A percentile compares a stretch with the other conserved stretches of the same genome.
These are phyloP conservation scores for Lepidium campestre DNA, from an alignment of 441 rosid species.

Conservation along the genomic window DNA sequence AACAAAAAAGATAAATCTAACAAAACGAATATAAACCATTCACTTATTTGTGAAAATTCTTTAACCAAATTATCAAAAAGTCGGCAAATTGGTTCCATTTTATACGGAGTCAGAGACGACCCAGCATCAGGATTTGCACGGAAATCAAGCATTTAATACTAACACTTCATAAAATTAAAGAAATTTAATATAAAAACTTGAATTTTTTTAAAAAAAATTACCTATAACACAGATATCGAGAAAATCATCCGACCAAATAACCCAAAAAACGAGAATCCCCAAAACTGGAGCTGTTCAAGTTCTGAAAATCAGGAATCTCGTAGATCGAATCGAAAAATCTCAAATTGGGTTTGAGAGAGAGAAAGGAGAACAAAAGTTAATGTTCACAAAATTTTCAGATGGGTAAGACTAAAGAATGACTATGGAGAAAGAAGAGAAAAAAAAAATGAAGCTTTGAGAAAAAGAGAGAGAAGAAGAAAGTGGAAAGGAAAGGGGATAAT, in stretches of 20 bases:
- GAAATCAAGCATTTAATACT: not conserved
- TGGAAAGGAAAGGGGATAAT: slow-evolving; percentile 14
- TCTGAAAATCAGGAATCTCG: slow-evolving; percentile 23
- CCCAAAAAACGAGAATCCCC: not conserved
- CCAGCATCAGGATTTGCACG: slow-evolving; percentile 5
- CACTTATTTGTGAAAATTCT: not conserved
- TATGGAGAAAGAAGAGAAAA: not conserved
- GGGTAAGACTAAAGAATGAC: slow-evolving; percentile 25
- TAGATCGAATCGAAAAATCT: slow-evolving; percentile 32
- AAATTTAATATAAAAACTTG: not conserved
- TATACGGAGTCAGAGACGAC: slow-evolving; percentile 19
- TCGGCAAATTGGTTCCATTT: slow-evolving; percentile 21
- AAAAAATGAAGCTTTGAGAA: not conserved
- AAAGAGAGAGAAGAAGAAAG: not conserved
- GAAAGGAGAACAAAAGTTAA: slow-evolving; percentile 13
- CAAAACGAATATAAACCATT: too few relatives aligned
- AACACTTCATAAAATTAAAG: slow-evolving; percentile 12
- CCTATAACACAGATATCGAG: slow-evolving; percentile 23
- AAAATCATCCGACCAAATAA: slow-evolving; percentile 10
- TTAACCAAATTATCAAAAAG: not conserved
- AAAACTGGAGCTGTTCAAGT: slow-evolving; percentile 9
- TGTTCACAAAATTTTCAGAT: slow-evolving; percentile 21
- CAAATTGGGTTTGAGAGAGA: slow-evolving; percentile 17
- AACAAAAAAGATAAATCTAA: too few relatives aligned
- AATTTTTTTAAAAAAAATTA: not conserved